A percentile compares a stretch with the other conserved stretches of the same genome.
Evolutionary conservation across 116 monocot genomes (phyloP).

Genomic region (Dioscorea cayenensis): DNA sequence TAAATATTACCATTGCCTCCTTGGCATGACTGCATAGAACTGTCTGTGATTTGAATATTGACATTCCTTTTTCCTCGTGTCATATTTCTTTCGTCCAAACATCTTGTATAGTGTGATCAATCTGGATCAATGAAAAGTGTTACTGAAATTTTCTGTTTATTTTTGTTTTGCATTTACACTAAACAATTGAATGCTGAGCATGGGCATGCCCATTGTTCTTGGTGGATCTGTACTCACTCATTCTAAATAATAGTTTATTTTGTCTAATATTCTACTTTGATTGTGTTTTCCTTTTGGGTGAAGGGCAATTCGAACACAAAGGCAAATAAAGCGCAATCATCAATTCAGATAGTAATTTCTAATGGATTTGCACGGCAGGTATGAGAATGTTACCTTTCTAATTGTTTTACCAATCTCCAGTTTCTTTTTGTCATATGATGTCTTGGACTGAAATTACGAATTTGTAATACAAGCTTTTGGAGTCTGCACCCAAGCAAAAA

Average conservation of each 20-base stretch:
- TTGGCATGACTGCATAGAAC: no score
- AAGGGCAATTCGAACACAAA: conserved; percentile 13
- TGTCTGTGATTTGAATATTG: no score
- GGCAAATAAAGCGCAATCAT: conserved; percentile 15
- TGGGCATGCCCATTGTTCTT: neutral
- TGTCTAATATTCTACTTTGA: neutral
- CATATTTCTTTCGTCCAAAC: no score
- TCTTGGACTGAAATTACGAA: neutral
- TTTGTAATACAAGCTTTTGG: conserved; percentile 47
- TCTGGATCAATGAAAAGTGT: no score
- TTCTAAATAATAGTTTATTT: neutral
- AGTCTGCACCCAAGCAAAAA: conserved; percentile 41
- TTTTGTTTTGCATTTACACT: no score
- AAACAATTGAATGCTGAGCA: neutral
- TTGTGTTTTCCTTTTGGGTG: conserved; percentile 14
- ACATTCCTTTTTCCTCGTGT: no score
- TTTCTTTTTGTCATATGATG: neutral
- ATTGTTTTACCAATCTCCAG: neutral
- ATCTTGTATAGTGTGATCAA: no score
- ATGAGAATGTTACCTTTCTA: neutral
- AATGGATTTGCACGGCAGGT: conserved; percentile 83
- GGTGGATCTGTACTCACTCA: neutral
- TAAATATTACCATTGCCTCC: no score
- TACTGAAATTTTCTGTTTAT: no score
- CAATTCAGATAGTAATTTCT: conserved; percentile 42